phyloP scores from a whole-genome alignment of 305 asterid genomes.

The Lippia alba region DNA sequence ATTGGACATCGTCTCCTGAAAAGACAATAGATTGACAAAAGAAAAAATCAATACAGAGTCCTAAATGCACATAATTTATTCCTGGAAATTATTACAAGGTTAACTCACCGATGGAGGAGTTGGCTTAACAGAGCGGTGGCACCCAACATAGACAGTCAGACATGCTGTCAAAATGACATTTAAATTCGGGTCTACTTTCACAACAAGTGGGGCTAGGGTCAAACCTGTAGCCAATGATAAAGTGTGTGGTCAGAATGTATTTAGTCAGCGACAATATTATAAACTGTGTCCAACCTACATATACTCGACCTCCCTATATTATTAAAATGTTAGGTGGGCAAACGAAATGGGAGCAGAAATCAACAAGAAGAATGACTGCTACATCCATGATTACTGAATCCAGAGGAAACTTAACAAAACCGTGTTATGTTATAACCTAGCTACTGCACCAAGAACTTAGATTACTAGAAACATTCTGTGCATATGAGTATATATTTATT shows the following conservation, averaged over 20 bases:
- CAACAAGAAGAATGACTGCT: background rate
- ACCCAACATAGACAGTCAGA: conserved; percentile 88
- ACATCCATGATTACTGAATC: conserved; percentile 1
- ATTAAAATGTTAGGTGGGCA: conserved; percentile 10
- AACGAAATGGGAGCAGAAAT: background rate
- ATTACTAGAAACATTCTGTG: conserved; percentile 19
- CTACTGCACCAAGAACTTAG: conserved; percentile 19
- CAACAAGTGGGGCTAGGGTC: conserved; percentile 85
- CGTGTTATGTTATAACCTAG: background rate
- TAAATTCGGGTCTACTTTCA: conserved; percentile 88
- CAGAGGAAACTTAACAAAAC: conserved; percentile 1
- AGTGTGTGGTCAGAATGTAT: conserved; percentile 24
- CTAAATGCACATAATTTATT: background rate
- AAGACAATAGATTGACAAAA: conserved; percentile 31
- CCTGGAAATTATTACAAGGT: background rate
- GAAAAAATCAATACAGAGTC: conserved; percentile 18
- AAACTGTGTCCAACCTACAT: conserved; percentile 3
- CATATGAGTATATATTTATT: background rate
- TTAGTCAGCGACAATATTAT: conserved; percentile 23
- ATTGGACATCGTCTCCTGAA: conserved; percentile 95
- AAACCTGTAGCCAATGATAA: conserved; percentile 60
- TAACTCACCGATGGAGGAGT: conserved; percentile 91
- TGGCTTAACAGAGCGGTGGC: conserved; percentile 92
- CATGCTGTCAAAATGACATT: conserved; percentile 87
- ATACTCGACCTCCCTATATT: conserved; percentile 1